Evolutionary conservation across 2,329 filamentous ascomycete genomes (phyloP).

Genomic region (Botrytis aclada): DNA sequence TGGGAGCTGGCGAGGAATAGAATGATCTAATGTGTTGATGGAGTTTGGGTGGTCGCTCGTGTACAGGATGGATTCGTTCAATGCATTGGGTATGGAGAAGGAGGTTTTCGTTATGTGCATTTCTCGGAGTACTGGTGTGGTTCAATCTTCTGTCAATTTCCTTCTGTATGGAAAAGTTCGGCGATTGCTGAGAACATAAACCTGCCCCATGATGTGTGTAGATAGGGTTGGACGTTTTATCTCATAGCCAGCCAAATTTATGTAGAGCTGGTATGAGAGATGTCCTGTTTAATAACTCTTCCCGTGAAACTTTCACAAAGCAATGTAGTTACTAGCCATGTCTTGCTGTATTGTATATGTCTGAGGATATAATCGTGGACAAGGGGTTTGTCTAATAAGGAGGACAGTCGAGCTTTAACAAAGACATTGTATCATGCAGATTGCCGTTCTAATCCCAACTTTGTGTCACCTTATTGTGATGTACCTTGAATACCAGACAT

Average conservation of each 20-base stretch:
- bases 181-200: background rate
- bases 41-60: conserved; percentile 1
- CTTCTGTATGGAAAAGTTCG: conserved; percentile 6
- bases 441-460: conserved; percentile 9
- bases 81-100: conserved; percentile 15
- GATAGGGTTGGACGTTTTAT: conserved; percentile 8
- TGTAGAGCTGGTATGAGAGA: background rate
- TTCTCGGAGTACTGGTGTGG: background rate
- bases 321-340: background rate
- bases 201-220: conserved; percentile 2
- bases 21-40: background rate
- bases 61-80: conserved; percentile 13
- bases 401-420: conserved; percentile 6
- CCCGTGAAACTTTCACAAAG: background rate
- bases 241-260: background rate
- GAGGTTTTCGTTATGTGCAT: conserved; percentile 10
- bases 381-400: conserved; percentile 6
- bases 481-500: background rate
- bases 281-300: background rate
- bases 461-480: conserved; percentile 2
- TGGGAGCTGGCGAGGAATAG: conserved; percentile 27
- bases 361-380: background rate
- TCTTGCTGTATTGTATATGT: background rate
- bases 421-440: conserved; percentile 24
- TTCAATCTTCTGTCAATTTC: background rate